Evolutionary conservation across 1,139 yeast species (phyloP), one percentile per base, ranked within the genome.

Genomic region (Saccharomycopsis phalli): DNA sequence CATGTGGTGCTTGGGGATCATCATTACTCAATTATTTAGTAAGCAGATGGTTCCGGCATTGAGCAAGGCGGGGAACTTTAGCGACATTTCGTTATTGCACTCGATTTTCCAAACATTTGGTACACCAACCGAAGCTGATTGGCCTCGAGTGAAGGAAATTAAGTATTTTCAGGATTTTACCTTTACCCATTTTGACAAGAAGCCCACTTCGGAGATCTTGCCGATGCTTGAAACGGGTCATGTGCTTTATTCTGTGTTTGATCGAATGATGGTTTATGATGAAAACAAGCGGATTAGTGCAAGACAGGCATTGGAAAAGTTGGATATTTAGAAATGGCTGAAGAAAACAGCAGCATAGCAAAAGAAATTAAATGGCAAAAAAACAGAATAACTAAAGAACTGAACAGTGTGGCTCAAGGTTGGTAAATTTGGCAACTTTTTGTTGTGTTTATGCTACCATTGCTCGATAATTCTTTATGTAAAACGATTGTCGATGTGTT

Each of bases 1-100:
- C 54, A 66, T 86, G 22, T 91, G 97, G 97, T 65, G 84, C 0
- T 55, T 80, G 16, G 94, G 91, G 2, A 70, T 91, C 6, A 51
- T 84, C 1, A 54, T 81, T 45, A 74, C 83, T n/a, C 64, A 74
- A 40, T 55, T 87, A 38, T 73, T 71, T 49, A 74, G 81, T 31
- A 42, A 47, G 0, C 58, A 69, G 39, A 68, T 74, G 13, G 50
- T 57, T 5, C 65, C 74, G 1, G 59, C 71, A 1, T 61, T 45
- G 28, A 25, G 38, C 29, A 45, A 43, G 31, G 23, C 42, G 11
- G 46, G 43, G 10, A 43, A 45, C 25, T 43, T 45, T 37, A 45
- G 78, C 48, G 97, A 88, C 52, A 66, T 88, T 38, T 68, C 73
- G 18, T 64, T 88, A 29, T 66, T 83, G 4, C 64, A 73, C 6